Conservation (phyloP, 768 basidiomycete genomes). For the Hebeloma cylindrosporum region DNA sequence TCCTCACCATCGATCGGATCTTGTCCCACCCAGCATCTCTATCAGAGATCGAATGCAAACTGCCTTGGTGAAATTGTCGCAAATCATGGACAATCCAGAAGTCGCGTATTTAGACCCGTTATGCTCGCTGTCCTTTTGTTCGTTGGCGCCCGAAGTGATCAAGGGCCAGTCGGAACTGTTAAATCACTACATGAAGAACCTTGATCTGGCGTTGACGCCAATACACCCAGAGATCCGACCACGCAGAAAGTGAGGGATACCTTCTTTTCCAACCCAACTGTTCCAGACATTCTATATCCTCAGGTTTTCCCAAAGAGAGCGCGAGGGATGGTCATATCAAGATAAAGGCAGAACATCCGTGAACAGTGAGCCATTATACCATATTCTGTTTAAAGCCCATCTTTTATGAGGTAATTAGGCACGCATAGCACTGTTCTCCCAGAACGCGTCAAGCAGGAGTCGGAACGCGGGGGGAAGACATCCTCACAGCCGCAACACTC, state of each 20-base stretch:
- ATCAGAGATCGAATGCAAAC: conserved; percentile 49
- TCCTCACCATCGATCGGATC: conserved; percentile 49
- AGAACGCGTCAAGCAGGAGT: conserved; percentile 13
- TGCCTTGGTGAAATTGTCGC: conserved; percentile 55
- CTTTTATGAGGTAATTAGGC: neutral
- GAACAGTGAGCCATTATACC: conserved; percentile 51
- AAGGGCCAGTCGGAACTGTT: conserved; percentile 53
- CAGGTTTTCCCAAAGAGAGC: conserved; percentile 55
- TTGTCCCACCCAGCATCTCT: conserved; percentile 35
- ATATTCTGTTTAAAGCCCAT: conserved; percentile 17
- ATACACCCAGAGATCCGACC: conserved; percentile 58
- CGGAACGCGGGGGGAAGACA: conserved; percentile 14
- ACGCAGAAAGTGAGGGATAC: conserved; percentile 52
- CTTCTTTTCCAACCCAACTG: conserved; percentile 2
- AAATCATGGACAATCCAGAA: conserved; percentile 45
- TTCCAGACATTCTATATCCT: conserved; percentile 6
- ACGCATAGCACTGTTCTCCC: conserved; percentile 11
- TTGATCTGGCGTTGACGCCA: conserved; percentile 52
- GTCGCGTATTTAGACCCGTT: conserved; percentile 52
- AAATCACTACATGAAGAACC: conserved; percentile 43
- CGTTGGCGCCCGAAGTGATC: conserved; percentile 51
- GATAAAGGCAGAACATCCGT: conserved; percentile 57
- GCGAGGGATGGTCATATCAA: conserved; percentile 64
- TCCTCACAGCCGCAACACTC: conserved; percentile 12
- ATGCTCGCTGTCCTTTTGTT: conserved; percentile 70